phyloP scores from a whole-genome alignment of 2,329 filamentous ascomycete genomes.

The Phialophora tarda region DNA sequence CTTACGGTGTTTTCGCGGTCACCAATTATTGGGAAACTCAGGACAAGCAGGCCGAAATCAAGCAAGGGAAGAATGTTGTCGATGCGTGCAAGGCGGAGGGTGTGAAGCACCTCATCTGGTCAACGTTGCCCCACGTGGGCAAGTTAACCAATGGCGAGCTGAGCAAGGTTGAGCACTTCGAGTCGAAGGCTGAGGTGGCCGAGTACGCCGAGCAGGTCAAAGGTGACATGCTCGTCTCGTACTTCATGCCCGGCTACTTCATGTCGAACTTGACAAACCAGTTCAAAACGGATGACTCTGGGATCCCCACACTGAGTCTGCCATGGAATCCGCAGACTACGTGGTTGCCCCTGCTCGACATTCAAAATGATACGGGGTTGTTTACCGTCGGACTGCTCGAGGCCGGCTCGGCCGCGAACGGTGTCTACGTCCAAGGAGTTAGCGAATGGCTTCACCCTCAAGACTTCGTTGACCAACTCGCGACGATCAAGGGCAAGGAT shows the following conservation, averaged over 20 bases:
- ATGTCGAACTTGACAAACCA: slow-evolving; percentile 51
- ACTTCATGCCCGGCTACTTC: slow-evolving; percentile 51
- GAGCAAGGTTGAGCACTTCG: slow-evolving; percentile 48
- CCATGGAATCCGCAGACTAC: slow-evolving; percentile 42
- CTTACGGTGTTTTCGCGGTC: slow-evolving; percentile 58
- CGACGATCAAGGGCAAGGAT: slow-evolving; percentile 50
- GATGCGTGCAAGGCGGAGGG: slow-evolving; percentile 47
- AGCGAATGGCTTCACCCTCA: slow-evolving; percentile 48
- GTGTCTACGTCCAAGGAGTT: slow-evolving; percentile 54
- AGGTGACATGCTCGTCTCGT: slow-evolving; percentile 45
- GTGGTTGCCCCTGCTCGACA: slow-evolving; percentile 54
- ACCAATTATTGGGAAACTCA: slow-evolving; percentile 54
- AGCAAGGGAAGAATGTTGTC: slow-evolving; percentile 48
- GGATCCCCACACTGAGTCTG: slow-evolving; percentile 41
- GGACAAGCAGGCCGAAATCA: slow-evolving; percentile 46
- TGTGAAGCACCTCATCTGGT: slow-evolving; percentile 51
- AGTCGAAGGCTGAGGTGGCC: slow-evolving; percentile 50
- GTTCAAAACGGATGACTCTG: slow-evolving; percentile 40
- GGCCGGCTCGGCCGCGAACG: slow-evolving; percentile 42
- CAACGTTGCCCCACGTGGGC: slow-evolving; percentile 45
- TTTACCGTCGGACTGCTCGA: slow-evolving; percentile 45
- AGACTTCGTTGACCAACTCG: slow-evolving; percentile 50
- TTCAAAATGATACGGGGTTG: slow-evolving; percentile 53
- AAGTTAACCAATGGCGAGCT: slow-evolving; percentile 46
- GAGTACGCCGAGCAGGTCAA: slow-evolving; percentile 45